Evolutionary conservation across 495 filamentous ascomycete species (phyloP), one percentile per base, ranked within the genome.

Genomic region (Lasiosphaeria ovina): DNA sequence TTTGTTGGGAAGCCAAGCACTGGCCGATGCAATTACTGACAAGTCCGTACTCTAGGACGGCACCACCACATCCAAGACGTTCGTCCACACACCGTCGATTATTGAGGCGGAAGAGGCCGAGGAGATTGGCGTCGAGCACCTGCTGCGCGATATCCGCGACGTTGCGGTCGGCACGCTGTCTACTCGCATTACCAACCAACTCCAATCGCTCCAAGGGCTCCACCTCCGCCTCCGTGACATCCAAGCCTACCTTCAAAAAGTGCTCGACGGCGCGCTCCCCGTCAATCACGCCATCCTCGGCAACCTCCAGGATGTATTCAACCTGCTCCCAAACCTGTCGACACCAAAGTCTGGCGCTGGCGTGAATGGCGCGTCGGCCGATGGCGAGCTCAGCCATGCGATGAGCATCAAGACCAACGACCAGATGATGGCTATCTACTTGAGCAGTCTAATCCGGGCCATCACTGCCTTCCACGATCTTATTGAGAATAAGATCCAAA

Each of bases 401-500:
- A 95, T 98, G 95, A 95, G 91, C 74, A 83, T 96, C 74, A 98
- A 98, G 87, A 97, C 95, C 60, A 98, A 98, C 69, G 94, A 98
- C 74, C 94, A 98, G 79, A 82, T 98, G 61, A 97, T 98, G 87
- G 85, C 92, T 44, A 98, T 98, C 71, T 98, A 98, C 73, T 81
- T 98, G 59, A 93, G 89, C 75, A 94, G 89, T 76, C 78, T 98
- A 78, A 97, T 98, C 77, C 85, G 94, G 45, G 95, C 95, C 35
- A 98, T 98, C 68, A 98, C 94, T 7, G 95, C 94, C 12, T 98
- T 98, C 86, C 94, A 98, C 73, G 94, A 98, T 75, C 78, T 98
- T 63, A 98, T 98, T 67, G 94, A 98, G 81, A 98, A 98, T 78
- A 98, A 98, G 87, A 96, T 98, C 62, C 94, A 98, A 79, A 98